A percentile compares a stretch with the other conserved stretches of the same genome.
Conservation (phyloP, 257 asterid species). For the Solanum dulcamara region DNA sequence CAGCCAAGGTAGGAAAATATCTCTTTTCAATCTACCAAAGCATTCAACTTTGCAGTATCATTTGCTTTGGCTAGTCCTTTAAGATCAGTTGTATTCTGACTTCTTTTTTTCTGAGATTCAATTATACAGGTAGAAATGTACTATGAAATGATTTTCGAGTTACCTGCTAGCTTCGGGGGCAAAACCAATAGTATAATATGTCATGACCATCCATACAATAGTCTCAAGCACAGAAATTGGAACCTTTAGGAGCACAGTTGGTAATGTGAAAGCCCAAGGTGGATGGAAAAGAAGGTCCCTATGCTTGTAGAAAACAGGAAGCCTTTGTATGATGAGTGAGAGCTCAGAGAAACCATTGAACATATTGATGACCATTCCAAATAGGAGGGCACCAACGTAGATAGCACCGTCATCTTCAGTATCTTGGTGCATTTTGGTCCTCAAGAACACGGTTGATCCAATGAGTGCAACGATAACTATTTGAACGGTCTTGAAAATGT, state of each 20-base stretch:
- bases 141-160: neutral
- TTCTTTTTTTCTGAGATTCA: neutral
- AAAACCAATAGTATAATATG: conserved; percentile 55
- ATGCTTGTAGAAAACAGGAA: conserved; percentile 66
- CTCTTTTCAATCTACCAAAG: neutral
- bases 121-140: neutral
- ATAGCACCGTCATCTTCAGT: conserved; percentile 33
- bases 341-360: conserved; percentile 65
- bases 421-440: conserved; percentile 31
- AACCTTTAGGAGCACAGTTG: conserved; percentile 41
- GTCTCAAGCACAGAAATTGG: conserved; percentile 59
- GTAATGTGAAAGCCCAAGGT: conserved; percentile 60
- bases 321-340: conserved; percentile 47
- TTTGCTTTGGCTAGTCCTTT: neutral
- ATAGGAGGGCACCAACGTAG: conserved; percentile 51
- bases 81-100: neutral
- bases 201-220: conserved; percentile 34
- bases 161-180: conserved; percentile 79
- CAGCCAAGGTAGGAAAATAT: neutral
- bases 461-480: conserved; percentile 46
- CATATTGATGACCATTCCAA: conserved; percentile 42
- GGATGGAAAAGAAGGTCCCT: conserved; percentile 64
- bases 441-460: conserved; percentile 53
- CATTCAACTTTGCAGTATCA: neutral
- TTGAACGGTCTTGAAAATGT: conserved; percentile 57